phyloP scores from a whole-genome alignment of 2,329 filamentous ascomycete genomes.

The Pyrenochaeta sp. region DNA sequence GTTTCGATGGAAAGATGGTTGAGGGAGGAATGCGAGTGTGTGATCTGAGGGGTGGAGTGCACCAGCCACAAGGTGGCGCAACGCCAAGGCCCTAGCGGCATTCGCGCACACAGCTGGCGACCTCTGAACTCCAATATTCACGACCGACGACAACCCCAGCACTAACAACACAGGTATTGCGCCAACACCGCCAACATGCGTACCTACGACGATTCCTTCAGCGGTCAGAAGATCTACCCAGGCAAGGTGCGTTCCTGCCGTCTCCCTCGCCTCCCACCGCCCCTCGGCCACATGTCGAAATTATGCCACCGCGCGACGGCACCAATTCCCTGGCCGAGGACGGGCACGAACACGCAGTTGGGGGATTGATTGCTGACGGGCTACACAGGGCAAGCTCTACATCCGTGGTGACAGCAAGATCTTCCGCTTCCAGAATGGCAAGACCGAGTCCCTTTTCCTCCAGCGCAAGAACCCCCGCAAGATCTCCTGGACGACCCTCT shows the following conservation, averaged over 20 bases:
- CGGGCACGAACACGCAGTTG: constrained; percentile 10
- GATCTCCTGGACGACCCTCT: constrained; percentile 98
- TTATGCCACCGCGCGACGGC: constrained; percentile 23
- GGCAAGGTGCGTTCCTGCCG: constrained; percentile 76
- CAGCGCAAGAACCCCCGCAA: constrained; percentile 99
- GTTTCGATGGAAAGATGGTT: no score
- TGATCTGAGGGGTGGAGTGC: background rate
- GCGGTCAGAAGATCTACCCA: constrained; percentile 80
- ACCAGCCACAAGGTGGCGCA: constrained; percentile 13
- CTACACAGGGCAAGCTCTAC: constrained; percentile 92
- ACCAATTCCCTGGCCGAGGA: constrained; percentile 23
- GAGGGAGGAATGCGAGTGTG: no score
- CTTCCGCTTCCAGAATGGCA: constrained; percentile 99
- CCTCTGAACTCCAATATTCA: constrained; percentile 35
- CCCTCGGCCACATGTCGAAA: constrained; percentile 31
- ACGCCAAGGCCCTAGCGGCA: constrained; percentile 23
- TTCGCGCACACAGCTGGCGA: constrained; percentile 25
- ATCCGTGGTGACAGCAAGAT: constrained; percentile 99
- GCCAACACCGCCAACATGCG: constrained; percentile 67
- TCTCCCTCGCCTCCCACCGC: no score
- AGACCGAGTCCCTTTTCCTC: constrained; percentile 99
- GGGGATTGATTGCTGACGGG: constrained; percentile 38
- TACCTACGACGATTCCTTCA: constrained; percentile 82
- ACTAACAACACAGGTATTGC: constrained; percentile 50
- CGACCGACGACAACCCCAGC: constrained; percentile 42